Conservation (phyloP, 1,139 yeast species). For the Meyerozyma carpophila region DNA sequence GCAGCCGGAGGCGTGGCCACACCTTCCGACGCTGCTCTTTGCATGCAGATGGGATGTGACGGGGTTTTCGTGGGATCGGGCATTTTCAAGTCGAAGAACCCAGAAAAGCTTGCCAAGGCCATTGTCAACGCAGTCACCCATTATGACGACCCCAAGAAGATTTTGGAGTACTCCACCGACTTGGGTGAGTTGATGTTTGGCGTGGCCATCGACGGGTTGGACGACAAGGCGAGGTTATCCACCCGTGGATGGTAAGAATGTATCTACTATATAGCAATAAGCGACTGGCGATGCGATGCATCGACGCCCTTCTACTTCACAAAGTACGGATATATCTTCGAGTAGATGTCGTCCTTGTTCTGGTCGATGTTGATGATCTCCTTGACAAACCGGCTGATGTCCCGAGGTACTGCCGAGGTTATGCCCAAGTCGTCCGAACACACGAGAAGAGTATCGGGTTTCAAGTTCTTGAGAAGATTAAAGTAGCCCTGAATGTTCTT, state of each 20-base stretch:
- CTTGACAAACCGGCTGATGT: constrained; percentile 35
- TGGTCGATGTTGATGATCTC: constrained; percentile 34
- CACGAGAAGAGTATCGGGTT: constrained; percentile 38
- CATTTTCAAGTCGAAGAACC: constrained; percentile 71
- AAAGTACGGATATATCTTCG: constrained; percentile 17
- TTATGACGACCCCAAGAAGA: constrained; percentile 56
- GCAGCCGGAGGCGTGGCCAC: constrained; percentile 93
- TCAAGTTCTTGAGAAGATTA: constrained; percentile 35
- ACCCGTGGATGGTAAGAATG: constrained; percentile 46
- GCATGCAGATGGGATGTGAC: constrained; percentile 90
- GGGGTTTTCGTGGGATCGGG: constrained; percentile 93
- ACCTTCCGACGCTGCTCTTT: constrained; percentile 83
- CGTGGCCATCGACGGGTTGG: constrained; percentile 48
- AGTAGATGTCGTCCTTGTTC: constrained; percentile 23
- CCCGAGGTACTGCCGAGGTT: constrained; percentile 25
- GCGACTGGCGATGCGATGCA: too few relatives aligned
- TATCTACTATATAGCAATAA: background rate
- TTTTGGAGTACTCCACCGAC: constrained; percentile 69
- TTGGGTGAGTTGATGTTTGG: constrained; percentile 78
- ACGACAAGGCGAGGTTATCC: constrained; percentile 44
- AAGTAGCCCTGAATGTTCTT: constrained; percentile 40
- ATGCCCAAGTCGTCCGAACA: constrained; percentile 44
- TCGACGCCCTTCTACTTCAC: background rate
- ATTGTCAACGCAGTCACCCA: constrained; percentile 80
- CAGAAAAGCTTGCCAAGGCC: constrained; percentile 71